Base-by-base conservation (phyloP, 2,329 filamentous ascomycete genomes). In the Phaeosphaeria sp. region DNA sequence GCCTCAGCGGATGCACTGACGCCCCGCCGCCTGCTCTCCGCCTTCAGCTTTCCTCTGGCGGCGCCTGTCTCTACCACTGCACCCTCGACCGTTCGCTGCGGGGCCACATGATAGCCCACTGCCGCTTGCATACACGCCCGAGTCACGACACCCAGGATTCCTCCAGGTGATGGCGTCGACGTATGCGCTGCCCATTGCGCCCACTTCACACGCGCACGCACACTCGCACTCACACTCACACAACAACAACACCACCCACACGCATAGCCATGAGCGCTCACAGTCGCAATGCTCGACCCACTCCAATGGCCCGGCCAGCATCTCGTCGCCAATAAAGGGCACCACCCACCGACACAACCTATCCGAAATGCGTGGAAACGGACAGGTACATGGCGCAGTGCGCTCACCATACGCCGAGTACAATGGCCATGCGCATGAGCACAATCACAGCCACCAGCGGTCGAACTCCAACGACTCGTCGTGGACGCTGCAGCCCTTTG, bases 131-230 rank as follows among this genome's bases (percentile, higher is more conserved):
- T 54, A 52, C 30, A 36, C 46, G 30, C 55, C 57, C 59, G 54
- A 62, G 63, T 62, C 62, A 62, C 63, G 66, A 67, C 60, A 42
- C 47, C 30, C 13, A 11, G 30, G 6, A 36, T 6, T 13, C 3
- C 30, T 36, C 43, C 56, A 63, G 60, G 55, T 55, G 43, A 82
- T 82, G 79, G 78, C 79, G 59, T 80, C 79, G 56, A 78, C 77
- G 56, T 81, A 81, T 74, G 79, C 79, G 46, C 72, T 81, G 61
- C 79, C 80, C 49, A 58, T 72, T 46, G 69, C 72, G 54, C 57
- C 66, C 52, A 66, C 70, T 54, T 68, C 71, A 54, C 73, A 36
- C 30, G 6, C 30, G 3, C 30, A 36, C 13, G 13, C 25, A 4
- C 25, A 27, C 25, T 4, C 25, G 25, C 25, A 27, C 25, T 4